Conservation (phyloP, 345 rosid genomes). For the Trapa incisa region DNA sequence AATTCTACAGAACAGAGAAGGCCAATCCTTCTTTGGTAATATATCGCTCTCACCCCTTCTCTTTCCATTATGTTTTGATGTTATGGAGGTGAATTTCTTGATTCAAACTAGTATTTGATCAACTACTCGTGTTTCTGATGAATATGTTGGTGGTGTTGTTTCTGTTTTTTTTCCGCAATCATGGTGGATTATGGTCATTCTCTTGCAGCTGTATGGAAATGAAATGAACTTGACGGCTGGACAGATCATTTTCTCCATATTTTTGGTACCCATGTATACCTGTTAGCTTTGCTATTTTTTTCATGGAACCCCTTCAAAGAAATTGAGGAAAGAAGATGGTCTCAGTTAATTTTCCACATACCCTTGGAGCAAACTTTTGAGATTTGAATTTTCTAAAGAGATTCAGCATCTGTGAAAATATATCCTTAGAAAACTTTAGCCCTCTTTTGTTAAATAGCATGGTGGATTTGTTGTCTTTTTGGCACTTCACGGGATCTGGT, state of each 20-base stretch:
- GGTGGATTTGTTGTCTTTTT: neutral
- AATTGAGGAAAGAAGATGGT: no score
- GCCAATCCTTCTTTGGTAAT: constrained; percentile 49
- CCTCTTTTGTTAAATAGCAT: neutral
- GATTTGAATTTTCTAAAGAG: no score
- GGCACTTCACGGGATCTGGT: neutral
- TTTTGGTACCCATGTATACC: no score
- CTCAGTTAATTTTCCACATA: no score
- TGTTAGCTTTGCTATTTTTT: no score
- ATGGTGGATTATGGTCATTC: neutral
- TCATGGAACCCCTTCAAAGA: no score
- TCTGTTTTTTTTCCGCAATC: no score
- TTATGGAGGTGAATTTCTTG: neutral
- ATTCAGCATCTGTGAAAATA: neutral
- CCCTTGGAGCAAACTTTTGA: no score
- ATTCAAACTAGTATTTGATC: neutral
- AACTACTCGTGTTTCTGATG: neutral
- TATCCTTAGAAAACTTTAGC: neutral
- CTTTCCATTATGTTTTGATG: neutral
- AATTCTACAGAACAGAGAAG: constrained; percentile 47
- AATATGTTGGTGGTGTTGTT: no score
- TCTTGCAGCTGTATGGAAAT: neutral
- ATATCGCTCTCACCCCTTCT: constrained; percentile 8
- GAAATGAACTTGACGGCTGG: neutral
- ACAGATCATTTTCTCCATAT: no score